Conservation (phyloP, 148 eudicot species). For the Vaccinium vitisidaea region DNA sequence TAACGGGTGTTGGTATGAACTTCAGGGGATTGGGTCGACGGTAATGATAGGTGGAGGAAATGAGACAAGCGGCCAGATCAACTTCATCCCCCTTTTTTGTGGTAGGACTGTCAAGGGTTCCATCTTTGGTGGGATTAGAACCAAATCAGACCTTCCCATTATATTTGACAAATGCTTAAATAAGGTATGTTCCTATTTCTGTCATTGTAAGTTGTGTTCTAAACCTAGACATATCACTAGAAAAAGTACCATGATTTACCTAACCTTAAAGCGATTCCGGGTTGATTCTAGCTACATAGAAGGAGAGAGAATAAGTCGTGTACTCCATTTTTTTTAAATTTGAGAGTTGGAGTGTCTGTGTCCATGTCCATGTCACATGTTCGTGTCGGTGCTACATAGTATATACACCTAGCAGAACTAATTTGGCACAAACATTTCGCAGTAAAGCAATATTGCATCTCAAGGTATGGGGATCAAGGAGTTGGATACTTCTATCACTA, state of each 20-base stretch:
- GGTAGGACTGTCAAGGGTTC: conserved; percentile 44
- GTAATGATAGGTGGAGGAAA: conserved; percentile 36
- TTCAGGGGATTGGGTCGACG: conserved; percentile 44
- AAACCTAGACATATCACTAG: neutral
- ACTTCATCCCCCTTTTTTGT: conserved; percentile 21
- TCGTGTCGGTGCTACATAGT: too few relatives aligned
- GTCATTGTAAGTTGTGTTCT: neutral
- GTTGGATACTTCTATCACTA: too few relatives aligned
- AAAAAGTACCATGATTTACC: neutral
- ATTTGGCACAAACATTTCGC: too few relatives aligned
- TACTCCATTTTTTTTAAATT: too few relatives aligned
- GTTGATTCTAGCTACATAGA: neutral
- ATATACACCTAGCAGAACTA: too few relatives aligned
- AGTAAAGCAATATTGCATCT: too few relatives aligned
- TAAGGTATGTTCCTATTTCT: conserved; percentile 28
- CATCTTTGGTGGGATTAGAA: conserved; percentile 40
- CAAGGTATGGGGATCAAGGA: too few relatives aligned
- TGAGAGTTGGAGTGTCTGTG: too few relatives aligned
- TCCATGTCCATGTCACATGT: too few relatives aligned
- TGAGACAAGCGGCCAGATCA: conserved; percentile 18
- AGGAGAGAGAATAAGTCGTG: neutral
- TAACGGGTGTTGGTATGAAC: neutral
- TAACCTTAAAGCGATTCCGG: neutral
- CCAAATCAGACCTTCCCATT: conserved; percentile 45
- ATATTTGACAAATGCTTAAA: conserved; percentile 38